Conservation (phyloP, 108 stramenopile genomes). For the Cylindrotheca fusiformis region DNA sequence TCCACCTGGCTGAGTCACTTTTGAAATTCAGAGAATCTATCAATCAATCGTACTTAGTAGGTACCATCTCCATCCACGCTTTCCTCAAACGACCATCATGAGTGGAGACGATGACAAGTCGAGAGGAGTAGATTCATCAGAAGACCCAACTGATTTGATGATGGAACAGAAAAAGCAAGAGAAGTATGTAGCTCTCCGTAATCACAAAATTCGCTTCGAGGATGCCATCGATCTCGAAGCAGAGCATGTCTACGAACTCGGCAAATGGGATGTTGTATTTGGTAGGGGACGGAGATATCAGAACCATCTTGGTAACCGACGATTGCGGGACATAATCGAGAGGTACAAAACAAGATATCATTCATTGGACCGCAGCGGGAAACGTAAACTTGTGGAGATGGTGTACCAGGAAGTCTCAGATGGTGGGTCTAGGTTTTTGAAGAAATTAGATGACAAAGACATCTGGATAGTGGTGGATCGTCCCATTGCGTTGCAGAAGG, state of each 20-base stretch:
- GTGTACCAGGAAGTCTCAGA: slow-evolving; percentile 7
- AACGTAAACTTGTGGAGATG: slow-evolving; percentile 10
- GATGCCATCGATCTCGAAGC: background rate
- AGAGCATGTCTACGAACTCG: background rate
- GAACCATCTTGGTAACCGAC: slow-evolving; percentile 12
- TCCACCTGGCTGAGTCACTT: too few species aligned
- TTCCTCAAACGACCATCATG: too few species aligned
- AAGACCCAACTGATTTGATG: too few species aligned
- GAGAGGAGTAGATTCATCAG: too few species aligned
- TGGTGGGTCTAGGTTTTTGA: slow-evolving; percentile 8
- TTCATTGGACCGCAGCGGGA: background rate
- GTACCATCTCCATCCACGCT: too few species aligned
- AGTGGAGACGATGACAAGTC: too few species aligned
- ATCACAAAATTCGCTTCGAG: background rate
- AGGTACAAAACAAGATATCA: background rate
- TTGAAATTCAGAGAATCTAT: too few species aligned
- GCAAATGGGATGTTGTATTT: slow-evolving; percentile 1
- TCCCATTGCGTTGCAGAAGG: slow-evolving; percentile 10
- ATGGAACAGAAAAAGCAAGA: too few species aligned
- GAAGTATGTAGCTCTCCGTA: background rate
- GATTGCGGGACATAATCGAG: slow-evolving; percentile 9
- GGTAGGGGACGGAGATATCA: slow-evolving; percentile 13
- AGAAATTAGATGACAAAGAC: slow-evolving; percentile 2
- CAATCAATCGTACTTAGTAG: too few species aligned
- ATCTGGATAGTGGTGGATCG: slow-evolving; percentile 6